Base-by-base conservation (phyloP, 192 early-diverging fungal species). In the Spizellomyces punctatus region DNA sequence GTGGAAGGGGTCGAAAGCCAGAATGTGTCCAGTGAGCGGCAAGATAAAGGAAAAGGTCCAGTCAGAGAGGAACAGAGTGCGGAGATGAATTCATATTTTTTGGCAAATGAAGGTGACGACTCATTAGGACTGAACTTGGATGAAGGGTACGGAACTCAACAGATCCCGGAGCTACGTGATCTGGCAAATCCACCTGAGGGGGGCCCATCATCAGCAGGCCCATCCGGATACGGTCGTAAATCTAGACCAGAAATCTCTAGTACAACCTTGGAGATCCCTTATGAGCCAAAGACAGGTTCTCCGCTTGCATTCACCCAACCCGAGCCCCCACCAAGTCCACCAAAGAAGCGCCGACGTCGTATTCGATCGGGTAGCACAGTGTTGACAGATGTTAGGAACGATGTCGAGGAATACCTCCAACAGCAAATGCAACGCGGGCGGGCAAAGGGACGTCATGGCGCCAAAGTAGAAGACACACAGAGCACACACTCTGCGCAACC, bases 351-450 rank as follows among this genome's bases (percentile, higher is more conserved):
- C 17, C 55, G 67, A 19, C 58, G 69, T 5, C 57, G 69, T 12
- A 22, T 46, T 6, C 58, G 60, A 0, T 60, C 69, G 6, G 58
- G 60, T 41, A 57, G n/a, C 12, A 46, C 48, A 21, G 43, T 71
- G 3, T 45, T 58, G 54, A 68, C 70, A 46, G 63, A 50, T 6
- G 62, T 72, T 12, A 64, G 16, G 19, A 63, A 72, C 49, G 70
- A 72, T 42, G 45, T 72, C 47, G 60, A 46, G 46, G 70, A 72
- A 46, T 67, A 65, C 4, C 16, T 65, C 9, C 63, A 65, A 42
- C 0, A 19, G 22, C 12, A 54, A 12, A 54, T 54, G 50, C 17
- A 54, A 19, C 50, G 50, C 12, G 14, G 50, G 0, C 12, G 50
- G 0, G 50, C 17, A 19, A 19, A 2, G 0, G 17, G 50, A 54